Evolutionary conservation across 164 flowering plant species (phyloP), one percentile per base, ranked within the genome.

Genomic region (Brasenia schreberi): DNA sequence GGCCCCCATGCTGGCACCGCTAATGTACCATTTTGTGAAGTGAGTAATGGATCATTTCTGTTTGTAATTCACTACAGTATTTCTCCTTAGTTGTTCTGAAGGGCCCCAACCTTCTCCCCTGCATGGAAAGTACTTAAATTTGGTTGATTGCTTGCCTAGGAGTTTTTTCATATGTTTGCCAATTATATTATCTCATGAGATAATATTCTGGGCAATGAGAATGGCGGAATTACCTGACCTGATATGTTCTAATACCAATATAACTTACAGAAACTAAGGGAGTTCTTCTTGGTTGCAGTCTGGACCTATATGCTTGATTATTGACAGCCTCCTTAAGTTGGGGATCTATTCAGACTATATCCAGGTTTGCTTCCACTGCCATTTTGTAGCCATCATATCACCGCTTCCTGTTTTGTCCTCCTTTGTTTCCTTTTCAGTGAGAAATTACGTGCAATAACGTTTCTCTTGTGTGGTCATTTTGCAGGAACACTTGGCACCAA

Each of bases 1-100:
- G 99, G 97, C 45, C 99, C 99, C 73, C 99, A 91, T 83, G 99
- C 99, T 79, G 99, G 99, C 19, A 88, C 85, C 19, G 99, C 99
- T 67, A 86, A 96, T 60, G 92, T 94, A 58, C 99, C 99, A 70
- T 85, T 84, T 23, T 94, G 99, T 78, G 95, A 93, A 62, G 99
- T 94, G 82, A 82, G 97, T 81, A 9, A 9, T 14, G 16, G 16
- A 49, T 14, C 16, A 49, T 2, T 49, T 49, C 16, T 49, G 14
- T 49, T 49, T 49, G 56, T 49, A 49, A 9, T 49, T 49, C 16
- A 14, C 10, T 9, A 14, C 4, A 6, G 16, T 14, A 16, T 49
- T 49, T 9, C 56, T 49, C 56, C 16, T 49, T 49, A 9, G 2
- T 9, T 9, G 2, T 49, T 49, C 56, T 49, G 56, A 9, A 49